phyloP scores from a whole-genome alignment of 2,329 filamentous ascomycete species.

The Pseudogymnoascus sp. region DNA sequence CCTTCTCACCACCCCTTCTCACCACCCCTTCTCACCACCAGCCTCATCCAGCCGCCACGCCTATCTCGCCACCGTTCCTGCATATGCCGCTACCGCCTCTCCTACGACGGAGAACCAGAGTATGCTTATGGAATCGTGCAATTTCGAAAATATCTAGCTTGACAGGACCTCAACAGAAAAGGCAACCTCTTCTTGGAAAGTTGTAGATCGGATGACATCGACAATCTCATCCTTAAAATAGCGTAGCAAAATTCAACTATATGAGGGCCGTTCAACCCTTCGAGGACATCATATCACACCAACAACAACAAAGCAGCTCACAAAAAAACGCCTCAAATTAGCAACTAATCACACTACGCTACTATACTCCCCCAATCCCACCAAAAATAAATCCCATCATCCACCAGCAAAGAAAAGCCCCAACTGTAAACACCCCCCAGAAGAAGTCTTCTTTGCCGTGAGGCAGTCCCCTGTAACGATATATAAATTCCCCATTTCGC shows the following conservation, averaged over 20 bases:
- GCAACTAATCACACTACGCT: constrained; percentile 7
- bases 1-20: background rate
- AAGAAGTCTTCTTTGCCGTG: constrained; percentile 10
- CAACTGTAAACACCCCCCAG: constrained; percentile 7
- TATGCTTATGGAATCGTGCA: too few relatives aligned
- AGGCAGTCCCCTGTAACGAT: constrained; percentile 5
- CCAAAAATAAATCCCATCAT: constrained; percentile 1
- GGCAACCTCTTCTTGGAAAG: too few relatives aligned
- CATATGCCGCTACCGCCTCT: background rate
- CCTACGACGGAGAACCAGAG: too few relatives aligned
- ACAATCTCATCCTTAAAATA: too few relatives aligned
- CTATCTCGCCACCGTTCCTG: background rate
- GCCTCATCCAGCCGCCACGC: background rate
- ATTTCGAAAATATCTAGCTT: too few relatives aligned
- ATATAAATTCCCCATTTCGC: background rate
- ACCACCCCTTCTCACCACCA: background rate
- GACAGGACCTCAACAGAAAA: too few relatives aligned
- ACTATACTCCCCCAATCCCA: background rate
- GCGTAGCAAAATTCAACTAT: too few relatives aligned
- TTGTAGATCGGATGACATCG: too few relatives aligned
- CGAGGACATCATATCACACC: too few relatives aligned
- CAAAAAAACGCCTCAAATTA: background rate
- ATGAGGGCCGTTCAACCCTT: too few relatives aligned
- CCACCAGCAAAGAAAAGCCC: constrained; percentile 8
- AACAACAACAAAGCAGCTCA: background rate